These are phyloP conservation scores for Vigna nakashimae DNA, from an alignment of 306 rosid species.

Conservation along the genomic window DNA sequence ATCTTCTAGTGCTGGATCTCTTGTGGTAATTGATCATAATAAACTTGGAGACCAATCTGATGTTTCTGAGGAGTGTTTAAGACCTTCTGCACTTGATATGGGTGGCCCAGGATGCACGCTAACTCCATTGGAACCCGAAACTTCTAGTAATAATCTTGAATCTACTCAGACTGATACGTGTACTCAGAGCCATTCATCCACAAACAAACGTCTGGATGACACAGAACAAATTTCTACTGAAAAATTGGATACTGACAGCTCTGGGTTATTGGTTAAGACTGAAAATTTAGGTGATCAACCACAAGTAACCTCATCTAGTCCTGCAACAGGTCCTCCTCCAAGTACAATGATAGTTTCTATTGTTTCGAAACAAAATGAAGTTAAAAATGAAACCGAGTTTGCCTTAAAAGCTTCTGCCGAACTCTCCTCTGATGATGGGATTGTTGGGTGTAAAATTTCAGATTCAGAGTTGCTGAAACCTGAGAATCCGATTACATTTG, in stretches of 20 bases:
- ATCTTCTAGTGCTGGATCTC: conserved; percentile 46
- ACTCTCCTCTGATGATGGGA: conserved; percentile 31
- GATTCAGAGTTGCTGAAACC: conserved; percentile 31
- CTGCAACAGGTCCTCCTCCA: conserved; percentile 28
- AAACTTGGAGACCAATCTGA: conserved; percentile 48
- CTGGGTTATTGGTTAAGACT: conserved; percentile 34
- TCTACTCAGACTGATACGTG: conserved; percentile 33
- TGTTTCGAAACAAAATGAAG: conserved; percentile 42
- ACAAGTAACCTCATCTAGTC: conserved; percentile 35
- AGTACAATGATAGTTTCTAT: conserved; percentile 35
- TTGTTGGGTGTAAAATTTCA: conserved; percentile 23
- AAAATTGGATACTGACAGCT: conserved; percentile 21
- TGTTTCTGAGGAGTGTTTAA: conserved; percentile 47
- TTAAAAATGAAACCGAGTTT: conserved; percentile 30
- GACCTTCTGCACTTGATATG: conserved; percentile 42
- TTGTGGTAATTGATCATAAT: conserved; percentile 38
- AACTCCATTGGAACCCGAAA: conserved; percentile 41
- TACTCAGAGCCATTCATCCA: conserved; percentile 32
- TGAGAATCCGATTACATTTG: conserved; percentile 9
- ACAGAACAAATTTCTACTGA: conserved; percentile 29
- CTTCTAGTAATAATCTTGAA: conserved; percentile 30
- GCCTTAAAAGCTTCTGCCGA: conserved; percentile 43
- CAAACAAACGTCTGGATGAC: conserved; percentile 27
- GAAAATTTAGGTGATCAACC: conserved; percentile 44
- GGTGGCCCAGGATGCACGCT: conserved; percentile 36